Percentiles rank a stretch among this genome's conserved stretches.
phyloP scores from a whole-genome alignment of 1,284 basidiomycete species.

The Bondarzewia mesenterica region DNA sequence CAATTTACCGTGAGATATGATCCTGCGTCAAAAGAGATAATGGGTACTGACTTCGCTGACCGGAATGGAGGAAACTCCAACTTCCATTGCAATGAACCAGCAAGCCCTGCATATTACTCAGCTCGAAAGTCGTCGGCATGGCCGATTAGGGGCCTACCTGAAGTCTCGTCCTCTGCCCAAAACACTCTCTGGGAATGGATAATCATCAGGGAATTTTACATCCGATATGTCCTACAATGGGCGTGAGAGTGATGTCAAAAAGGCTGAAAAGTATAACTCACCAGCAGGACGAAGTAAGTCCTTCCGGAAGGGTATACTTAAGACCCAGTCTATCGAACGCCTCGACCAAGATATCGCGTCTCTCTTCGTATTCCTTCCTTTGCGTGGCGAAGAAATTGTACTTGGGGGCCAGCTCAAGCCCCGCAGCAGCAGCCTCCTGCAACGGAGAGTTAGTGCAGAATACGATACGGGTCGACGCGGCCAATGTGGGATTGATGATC shows the following conservation, averaged over 20 bases:
- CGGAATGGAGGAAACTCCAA: constrained; percentile 88
- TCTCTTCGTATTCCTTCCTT: constrained; percentile 71
- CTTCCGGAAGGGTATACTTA: constrained; percentile 83
- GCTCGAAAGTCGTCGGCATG: neutral
- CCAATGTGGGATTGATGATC: constrained; percentile 82
- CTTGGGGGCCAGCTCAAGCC: constrained; percentile 69
- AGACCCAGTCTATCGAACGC: constrained; percentile 84
- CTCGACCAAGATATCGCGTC: constrained; percentile 66
- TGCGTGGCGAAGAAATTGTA: constrained; percentile 81
- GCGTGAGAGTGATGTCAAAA: neutral
- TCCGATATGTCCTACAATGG: constrained; percentile 70
- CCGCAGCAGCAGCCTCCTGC: constrained; percentile 87
- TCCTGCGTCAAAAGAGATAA: constrained; percentile 1
- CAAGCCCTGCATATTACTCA: constrained; percentile 46
- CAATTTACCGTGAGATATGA: constrained; percentile 2
- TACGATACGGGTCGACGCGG: constrained; percentile 89
- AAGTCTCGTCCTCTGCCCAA: constrained; percentile 84
- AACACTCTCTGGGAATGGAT: constrained; percentile 72
- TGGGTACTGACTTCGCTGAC: constrained; percentile 73
- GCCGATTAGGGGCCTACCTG: constrained; percentile 40
- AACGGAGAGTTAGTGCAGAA: constrained; percentile 91
- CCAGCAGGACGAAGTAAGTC: constrained; percentile 88
- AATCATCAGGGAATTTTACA: constrained; percentile 78
- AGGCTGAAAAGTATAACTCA: constrained; percentile 26
- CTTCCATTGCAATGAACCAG: constrained; percentile 86